Base-by-base conservation (phyloP, 2,329 filamentous ascomycete species). In the Sporothrix brasiliensis region DNA sequence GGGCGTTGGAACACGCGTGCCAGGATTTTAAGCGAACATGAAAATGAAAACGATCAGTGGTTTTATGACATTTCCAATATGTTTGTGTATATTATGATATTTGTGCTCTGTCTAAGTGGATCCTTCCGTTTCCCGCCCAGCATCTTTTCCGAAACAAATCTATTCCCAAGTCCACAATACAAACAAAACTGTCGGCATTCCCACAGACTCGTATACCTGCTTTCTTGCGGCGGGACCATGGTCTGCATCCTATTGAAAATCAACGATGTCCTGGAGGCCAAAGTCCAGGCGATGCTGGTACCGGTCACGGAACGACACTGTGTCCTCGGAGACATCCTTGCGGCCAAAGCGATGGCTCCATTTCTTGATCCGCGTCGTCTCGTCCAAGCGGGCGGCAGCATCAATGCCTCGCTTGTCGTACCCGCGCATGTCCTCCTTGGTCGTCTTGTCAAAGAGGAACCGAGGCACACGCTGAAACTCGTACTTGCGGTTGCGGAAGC, bases 1-100 rank as follows among this genome's bases (percentile, higher is more conserved):
- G 77, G 81, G 82, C 0, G 77, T 90, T 13, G 88, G 88, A 7
- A 85, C 81, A 10, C 79, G 79, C 9, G 79, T 90, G 34, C 79
- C 83, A 30, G 83, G 81, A 2, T 89, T 89, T 74, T 88, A 73
- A 73, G 39, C n/a, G 10, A 21, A 34, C 14, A 7, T 44, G 61
- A 19, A 27, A 5, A 4, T 30, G 27, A 27, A 47, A n/a, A 63
- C n/a, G 49, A 41, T 14, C 49, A 58, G 7, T 24, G 34, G 49
- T 68, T 30, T 41, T 1, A 34, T 34, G 39, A 39, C 19, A 67
- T 53, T 61, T 50, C 58, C 13, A 10, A 47, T 13, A 63, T 19
- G 21, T 27, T 27, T 63, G 58, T 63, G 47, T 21, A 47, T 63
- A 47, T 47, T 27, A 16, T 4, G 2, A 16, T 44, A 63, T 44